Evolutionary conservation across 257 asterid species (phyloP).

Genomic region (Jaltomata sinuosa): DNA sequence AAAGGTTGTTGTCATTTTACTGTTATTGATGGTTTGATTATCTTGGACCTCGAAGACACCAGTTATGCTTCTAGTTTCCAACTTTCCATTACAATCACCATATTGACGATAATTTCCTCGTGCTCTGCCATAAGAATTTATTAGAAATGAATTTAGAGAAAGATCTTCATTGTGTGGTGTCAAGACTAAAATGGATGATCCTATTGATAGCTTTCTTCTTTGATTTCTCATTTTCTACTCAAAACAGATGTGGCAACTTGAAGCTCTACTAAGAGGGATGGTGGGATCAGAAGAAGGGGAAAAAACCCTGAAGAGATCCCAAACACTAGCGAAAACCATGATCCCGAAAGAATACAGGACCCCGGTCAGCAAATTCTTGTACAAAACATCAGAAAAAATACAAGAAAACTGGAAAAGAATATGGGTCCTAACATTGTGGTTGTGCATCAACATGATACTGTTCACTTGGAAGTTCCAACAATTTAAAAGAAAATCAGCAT

Average conservation of each 20-base stretch:
- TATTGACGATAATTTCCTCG: not conserved
- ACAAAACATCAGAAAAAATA: slow-evolving; percentile 31
- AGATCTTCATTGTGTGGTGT: not conserved
- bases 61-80: not conserved
- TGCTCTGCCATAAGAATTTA: not conserved
- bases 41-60: not conserved
- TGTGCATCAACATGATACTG: slow-evolving; percentile 31
- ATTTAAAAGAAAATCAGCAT: slow-evolving; percentile 30
- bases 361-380: slow-evolving; percentile 52
- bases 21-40: not conserved
- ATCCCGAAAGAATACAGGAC: slow-evolving; percentile 67
- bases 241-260: slow-evolving; percentile 94
- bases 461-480: slow-evolving; percentile 54
- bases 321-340: slow-evolving; percentile 74
- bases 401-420: slow-evolving; percentile 68
- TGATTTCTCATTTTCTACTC: not conserved
- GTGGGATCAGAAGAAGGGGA: slow-evolving; percentile 31
- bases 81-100: not conserved
- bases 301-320: slow-evolving; percentile 19
- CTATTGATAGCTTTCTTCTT: not conserved
- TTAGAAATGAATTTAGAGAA: not conserved
- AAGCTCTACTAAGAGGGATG: slow-evolving; percentile 65
- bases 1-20: not conserved
- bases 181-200: not conserved
- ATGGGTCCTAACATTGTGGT: slow-evolving; percentile 52